Base-by-base conservation (phyloP, 2,329 filamentous ascomycete genomes). In the Hypomyces perniciosus region DNA sequence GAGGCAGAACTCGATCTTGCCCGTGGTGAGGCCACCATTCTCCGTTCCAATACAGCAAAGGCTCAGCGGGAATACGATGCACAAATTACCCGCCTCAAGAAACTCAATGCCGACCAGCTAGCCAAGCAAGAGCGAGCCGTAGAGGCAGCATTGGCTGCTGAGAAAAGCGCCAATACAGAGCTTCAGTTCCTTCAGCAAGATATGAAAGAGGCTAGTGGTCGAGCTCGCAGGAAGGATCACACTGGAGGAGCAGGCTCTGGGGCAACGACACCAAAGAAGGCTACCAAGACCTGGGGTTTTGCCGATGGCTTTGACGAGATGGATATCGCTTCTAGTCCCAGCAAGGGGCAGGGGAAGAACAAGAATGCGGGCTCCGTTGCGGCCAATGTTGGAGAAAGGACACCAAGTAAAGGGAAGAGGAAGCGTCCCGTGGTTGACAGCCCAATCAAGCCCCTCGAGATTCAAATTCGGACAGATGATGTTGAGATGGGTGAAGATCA, bases 291-390 rank as follows among this genome's bases (percentile, higher is more conserved):
- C 1, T 79, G 79, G 68, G 74, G 77, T 1, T 71, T 86, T 45
- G 78, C 85, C 1, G 88, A 93, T 66, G 88, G 88, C 0, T 93
- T 93, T 59, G 86, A 91, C 53, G 82, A 88, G 53, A 72, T 81
- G 56, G 79, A 83, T 54, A 72, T 81, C 49, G 71, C 73, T 6
- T 63, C 66, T 5, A 83, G 79, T 50, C 80, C 79, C 1, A 76
- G 68, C 60, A 81, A 79, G 58, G 72, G 71, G 1, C 70, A 74
- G 46, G 67, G 71, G 46, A 64, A 61, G 56, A 68, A 57, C 56
- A 57, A 73, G 65, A 54, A 72, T 48, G 64, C 66, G 0, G 71
- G 72, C 1, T 65, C 75, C 0, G 68, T 77, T 2, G 71, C 75
- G 3, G 62, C 67, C 10, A 67, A 73, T 26, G 65, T 77, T 4